Evolutionary conservation across 495 filamentous ascomycete genomes (phyloP).

Genomic region (Trichoderma virens): DNA sequence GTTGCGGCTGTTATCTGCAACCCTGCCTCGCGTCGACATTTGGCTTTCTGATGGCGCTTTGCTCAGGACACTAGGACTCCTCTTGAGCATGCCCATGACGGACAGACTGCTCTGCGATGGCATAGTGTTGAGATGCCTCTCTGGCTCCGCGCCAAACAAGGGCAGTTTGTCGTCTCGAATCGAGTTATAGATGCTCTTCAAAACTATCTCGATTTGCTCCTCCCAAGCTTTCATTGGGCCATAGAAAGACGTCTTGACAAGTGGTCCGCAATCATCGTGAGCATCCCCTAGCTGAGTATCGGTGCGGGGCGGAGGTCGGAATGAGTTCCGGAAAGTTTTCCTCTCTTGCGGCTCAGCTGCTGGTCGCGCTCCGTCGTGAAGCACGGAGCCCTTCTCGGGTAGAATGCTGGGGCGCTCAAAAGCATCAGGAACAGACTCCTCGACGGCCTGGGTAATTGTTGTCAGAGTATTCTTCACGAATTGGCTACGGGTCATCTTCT

Average conservation of each 20-base stretch:
- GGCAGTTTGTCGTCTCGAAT: constrained; percentile 81
- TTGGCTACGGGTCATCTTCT: constrained; percentile 89
- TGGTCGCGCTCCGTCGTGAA: constrained; percentile 21
- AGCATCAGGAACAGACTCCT: constrained; percentile 59
- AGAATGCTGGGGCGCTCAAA: constrained; percentile 49
- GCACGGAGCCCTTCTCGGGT: constrained; percentile 27
- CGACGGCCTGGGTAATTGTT: constrained; percentile 69
- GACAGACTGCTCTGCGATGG: constrained; percentile 39
- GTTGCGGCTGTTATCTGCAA: constrained; percentile 51
- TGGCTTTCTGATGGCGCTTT: constrained; percentile 76
- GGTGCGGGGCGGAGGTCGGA: constrained; percentile 38
- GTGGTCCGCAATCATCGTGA: constrained; percentile 46
- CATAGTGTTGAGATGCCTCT: constrained; percentile 30
- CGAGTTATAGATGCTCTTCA: constrained; percentile 87
- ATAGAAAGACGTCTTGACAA: constrained; percentile 72
- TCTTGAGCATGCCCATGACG: constrained; percentile 64
- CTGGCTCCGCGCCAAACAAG: constrained; percentile 57
- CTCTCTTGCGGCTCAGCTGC: constrained; percentile 35
- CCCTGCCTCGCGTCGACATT: constrained; percentile 59
- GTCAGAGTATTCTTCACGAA: constrained; percentile 97
- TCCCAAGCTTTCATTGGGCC: constrained; percentile 81
- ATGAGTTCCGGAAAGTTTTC: constrained; percentile 33
- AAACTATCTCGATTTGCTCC: constrained; percentile 74
- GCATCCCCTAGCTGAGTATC: constrained; percentile 29
- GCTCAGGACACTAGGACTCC: constrained; percentile 83